Base-by-base conservation (phyloP, 2,329 filamentous ascomycete genomes). In the Emmonsiellopsis sp. region DNA sequence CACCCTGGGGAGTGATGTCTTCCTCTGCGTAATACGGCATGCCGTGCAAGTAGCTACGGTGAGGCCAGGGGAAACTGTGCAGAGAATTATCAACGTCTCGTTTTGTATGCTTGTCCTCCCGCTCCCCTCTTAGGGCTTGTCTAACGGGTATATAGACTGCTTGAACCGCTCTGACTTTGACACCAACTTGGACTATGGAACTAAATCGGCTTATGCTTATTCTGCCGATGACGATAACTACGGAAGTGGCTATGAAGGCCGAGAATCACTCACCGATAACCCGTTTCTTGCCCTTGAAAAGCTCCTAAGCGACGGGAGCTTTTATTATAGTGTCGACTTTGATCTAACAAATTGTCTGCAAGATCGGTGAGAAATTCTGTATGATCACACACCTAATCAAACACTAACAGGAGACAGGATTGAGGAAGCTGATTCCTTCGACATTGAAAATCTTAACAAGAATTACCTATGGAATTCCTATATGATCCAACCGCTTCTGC, bases 271-370 rank as follows among this genome's bases (percentile, higher is more conserved):
- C 30, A 70, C 88, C 32, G 90, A 96, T 64, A 90, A 96, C 69
- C 93, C 93, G 6, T 97, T 92, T 69, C 76, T 89, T 62, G 88
- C 93, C 45, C 71, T 98, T 55, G 91, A 92, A 70, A 97, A 95
- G 76, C 80, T 98, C 38, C 76, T 98, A 53, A 86, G 89, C 65
- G 91, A 94, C 68, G 91, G 92, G 30, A 95, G 87, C 32, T 98
- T 98, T 67, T 98, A 97, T 69, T 98, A 96, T 73, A 96, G 90
- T 67, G 89, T 89, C n/a, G 90, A 97, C 69, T 98, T 98, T 68
- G 92, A 98, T 67, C 76, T 98, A 48, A 98, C 93, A 3, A 91
- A 95, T 70, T 82, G 93, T 61, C 74, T 97, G 58, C 93, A 98
- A 70, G 87, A 96, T 65, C 84, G 92, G 81, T 89, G 67, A 63